These are phyloP conservation scores for Cyberlindnera maritima DNA, from an alignment of 805 yeast genomes.

Conservation along the genomic window DNA sequence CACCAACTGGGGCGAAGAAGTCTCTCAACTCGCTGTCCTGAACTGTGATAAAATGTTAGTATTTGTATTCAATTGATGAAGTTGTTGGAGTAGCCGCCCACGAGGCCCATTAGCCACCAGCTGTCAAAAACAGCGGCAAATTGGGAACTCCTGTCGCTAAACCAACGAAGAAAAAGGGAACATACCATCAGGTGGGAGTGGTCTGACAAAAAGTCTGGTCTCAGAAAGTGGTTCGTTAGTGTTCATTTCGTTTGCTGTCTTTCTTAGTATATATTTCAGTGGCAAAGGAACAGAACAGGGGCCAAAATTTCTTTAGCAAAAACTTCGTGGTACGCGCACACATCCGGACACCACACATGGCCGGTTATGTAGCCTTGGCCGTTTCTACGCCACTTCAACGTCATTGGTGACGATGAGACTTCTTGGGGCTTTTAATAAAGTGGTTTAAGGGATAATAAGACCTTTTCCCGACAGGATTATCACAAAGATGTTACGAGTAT, in stretches of 20 bases:
- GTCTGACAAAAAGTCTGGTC: constrained; percentile 57
- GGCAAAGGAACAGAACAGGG: neutral
- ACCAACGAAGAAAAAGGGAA: constrained; percentile 5
- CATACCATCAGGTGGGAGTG: constrained; percentile 52
- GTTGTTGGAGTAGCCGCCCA: neutral
- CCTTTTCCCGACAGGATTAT: too few relatives aligned
- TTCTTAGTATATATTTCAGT: neutral
- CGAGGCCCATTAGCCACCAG: neutral
- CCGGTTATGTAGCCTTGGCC: neutral
- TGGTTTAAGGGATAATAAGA: neutral
- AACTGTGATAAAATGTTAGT: constrained; percentile 24
- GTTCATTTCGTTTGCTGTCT: neutral
- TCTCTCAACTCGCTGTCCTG: constrained; percentile 62
- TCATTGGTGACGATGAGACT: neutral
- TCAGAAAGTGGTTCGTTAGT: constrained; percentile 34
- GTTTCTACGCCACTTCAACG: neutral
- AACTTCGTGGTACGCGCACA: constrained; percentile 7
- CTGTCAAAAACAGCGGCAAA: neutral
- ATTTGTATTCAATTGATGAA: neutral
- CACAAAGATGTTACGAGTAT: neutral
- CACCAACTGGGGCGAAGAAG: constrained; percentile 64
- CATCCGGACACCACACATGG: constrained; percentile 4
- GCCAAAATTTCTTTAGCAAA: constrained; percentile 1
- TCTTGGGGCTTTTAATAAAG: neutral
- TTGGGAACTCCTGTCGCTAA: neutral